phyloP scores from a whole-genome alignment of 2,329 filamentous ascomycete genomes.

The Colletotrichum truncatum region DNA sequence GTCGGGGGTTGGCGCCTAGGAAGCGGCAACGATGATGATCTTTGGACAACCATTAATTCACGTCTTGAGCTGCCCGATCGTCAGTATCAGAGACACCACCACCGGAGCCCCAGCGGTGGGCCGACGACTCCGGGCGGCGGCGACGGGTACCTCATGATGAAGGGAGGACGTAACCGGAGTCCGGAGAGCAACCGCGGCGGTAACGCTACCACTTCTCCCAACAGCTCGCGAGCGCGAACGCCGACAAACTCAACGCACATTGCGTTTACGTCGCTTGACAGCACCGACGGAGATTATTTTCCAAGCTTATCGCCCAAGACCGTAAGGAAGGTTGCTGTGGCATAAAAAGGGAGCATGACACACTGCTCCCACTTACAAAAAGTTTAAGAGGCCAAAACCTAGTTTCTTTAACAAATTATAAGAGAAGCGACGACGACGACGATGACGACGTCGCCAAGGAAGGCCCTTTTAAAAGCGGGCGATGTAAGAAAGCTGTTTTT shows the following conservation, averaged over 20 bases:
- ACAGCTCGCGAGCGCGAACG: constrained; percentile 58
- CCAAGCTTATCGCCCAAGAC: constrained; percentile 44
- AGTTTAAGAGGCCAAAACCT: neutral
- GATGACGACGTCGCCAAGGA: constrained; percentile 1
- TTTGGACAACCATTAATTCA: constrained; percentile 63
- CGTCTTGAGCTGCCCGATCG: constrained; percentile 59
- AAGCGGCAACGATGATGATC: constrained; percentile 50
- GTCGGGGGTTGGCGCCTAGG: constrained; percentile 65
- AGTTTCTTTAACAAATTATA: neutral
- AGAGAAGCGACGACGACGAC: neutral
- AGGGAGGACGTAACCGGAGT: constrained; percentile 45
- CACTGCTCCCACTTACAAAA: neutral
- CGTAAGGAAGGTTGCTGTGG: constrained; percentile 38
- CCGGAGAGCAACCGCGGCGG: constrained; percentile 40
- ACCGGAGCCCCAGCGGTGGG: constrained; percentile 51
- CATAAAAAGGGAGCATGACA: neutral
- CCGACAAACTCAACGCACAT: constrained; percentile 46
- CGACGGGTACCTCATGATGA: constrained; percentile 55
- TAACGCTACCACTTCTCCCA: constrained; percentile 46
- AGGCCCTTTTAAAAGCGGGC: constrained; percentile 7
- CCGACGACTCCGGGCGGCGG: constrained; percentile 48
- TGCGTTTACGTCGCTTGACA: constrained; percentile 39
- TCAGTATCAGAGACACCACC: constrained; percentile 49
- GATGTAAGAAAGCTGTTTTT: constrained; percentile 25
- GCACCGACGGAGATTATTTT: constrained; percentile 53